These are phyloP conservation scores for Candida namnaoensis DNA, from an alignment of 805 yeast genomes.

Conservation along the genomic window DNA sequence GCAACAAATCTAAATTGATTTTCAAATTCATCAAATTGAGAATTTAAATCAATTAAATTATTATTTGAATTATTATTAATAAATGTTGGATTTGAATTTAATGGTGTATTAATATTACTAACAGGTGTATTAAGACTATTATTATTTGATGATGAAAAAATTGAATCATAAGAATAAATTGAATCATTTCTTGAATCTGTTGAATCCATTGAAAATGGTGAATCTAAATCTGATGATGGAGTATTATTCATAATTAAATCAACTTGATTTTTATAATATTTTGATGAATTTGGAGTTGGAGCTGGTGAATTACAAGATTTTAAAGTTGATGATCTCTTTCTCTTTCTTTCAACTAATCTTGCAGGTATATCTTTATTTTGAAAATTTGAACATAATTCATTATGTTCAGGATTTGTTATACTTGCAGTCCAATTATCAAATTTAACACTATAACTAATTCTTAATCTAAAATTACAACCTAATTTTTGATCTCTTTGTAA, in stretches of 20 bases:
- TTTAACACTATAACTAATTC: slow-evolving; percentile 19
- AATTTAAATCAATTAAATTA: neutral
- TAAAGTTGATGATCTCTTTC: neutral
- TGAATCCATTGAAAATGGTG: neutral
- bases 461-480: slow-evolving; percentile 19
- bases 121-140: too few relatives aligned
- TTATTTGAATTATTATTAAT: too few relatives aligned
- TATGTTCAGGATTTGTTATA: slow-evolving; percentile 17
- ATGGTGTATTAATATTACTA: too few relatives aligned
- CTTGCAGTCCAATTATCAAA: slow-evolving; percentile 15
- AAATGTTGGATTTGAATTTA: too few relatives aligned
- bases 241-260: neutral
- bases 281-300: neutral
- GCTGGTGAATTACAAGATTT: neutral
- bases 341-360: neutral
- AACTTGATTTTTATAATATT: neutral
- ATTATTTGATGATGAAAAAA: neutral
- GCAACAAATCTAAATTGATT: neutral
- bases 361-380: neutral
- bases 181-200: neutral
- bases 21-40: neutral
- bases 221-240: neutral
- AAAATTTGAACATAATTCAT: slow-evolving; percentile 14
- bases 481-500: neutral
- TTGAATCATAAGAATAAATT: neutral